phyloP scores from a whole-genome alignment of 768 basidiomycete genomes.

The Scleroderma citrinum region DNA sequence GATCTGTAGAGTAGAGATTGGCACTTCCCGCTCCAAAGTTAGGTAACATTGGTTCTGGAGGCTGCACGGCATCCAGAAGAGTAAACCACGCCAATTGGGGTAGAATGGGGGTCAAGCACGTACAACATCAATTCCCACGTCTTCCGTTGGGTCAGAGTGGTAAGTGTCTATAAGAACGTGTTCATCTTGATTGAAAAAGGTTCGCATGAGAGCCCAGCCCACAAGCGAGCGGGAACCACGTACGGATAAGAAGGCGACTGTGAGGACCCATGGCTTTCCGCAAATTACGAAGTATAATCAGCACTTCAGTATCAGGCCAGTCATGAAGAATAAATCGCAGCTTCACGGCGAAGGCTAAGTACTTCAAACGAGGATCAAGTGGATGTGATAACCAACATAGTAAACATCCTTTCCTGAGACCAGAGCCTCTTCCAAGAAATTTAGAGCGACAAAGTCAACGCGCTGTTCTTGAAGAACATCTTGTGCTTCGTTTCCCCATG shows the following conservation, averaged over 20 bases:
- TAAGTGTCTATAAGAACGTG: neutral
- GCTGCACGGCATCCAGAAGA: slow-evolving; percentile 10
- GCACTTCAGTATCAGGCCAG: slow-evolving; percentile 28
- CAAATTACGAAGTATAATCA: slow-evolving; percentile 24
- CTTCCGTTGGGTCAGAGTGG: neutral
- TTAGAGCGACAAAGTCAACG: neutral
- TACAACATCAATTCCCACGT: neutral
- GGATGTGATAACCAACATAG: slow-evolving; percentile 25
- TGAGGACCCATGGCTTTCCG: slow-evolving; percentile 24
- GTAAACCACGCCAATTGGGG: too few relatives aligned
- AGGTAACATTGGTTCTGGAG: slow-evolving; percentile 41
- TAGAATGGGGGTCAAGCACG: neutral
- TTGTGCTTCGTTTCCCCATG: neutral
- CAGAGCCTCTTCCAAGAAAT: neutral
- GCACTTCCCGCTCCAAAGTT: slow-evolving; percentile 41
- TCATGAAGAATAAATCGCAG: slow-evolving; percentile 25
- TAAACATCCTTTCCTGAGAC: slow-evolving; percentile 22
- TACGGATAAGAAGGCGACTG: slow-evolving; percentile 29
- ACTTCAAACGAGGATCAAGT: slow-evolving; percentile 11
- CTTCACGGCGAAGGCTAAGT: slow-evolving; percentile 23
- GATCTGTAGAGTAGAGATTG: slow-evolving; percentile 38
- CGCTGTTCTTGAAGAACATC: neutral
- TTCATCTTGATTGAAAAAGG: neutral
- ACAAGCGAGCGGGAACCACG: too few relatives aligned
- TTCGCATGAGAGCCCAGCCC: too few relatives aligned